Evolutionary conservation across 2,329 filamentous ascomycete genomes (phyloP), one percentile per base, ranked within the genome.

Genomic region (Fusarium pseudograminearum): DNA sequence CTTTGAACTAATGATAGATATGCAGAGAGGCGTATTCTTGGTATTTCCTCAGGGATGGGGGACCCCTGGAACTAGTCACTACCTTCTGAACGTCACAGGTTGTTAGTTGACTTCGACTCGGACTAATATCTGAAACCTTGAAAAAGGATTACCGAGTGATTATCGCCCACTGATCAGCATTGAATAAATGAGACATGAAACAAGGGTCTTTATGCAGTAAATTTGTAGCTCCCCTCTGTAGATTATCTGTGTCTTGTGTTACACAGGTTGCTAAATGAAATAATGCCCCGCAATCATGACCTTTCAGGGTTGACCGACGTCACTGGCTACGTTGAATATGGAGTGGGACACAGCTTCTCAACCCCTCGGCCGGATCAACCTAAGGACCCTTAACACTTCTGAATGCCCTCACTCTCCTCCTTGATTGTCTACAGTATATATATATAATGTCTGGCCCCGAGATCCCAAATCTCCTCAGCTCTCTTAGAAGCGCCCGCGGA

Each of bases 381-480:
- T 52, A 36, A 36, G 41, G 52, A 41, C 18, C 34, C 36, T 16
- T 44, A 28, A 30, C 34, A 51, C 56, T 40, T 50, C 51, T 30
- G 54, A 54, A 61, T 56, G 50, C 34, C 47, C 44, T 63, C 57
- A 54, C 12, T 54, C 33, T 30, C 9, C 42, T 16, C 15, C 16
- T 18, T 15, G 6, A 18, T 9, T 22, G 28, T 46, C 28, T 46
- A 16, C 28, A 50, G 36, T 20, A 48, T 28, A 28, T 20, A 48
- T 42, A 55, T 24, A 51, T 36, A 52, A 94, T 94, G 91, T 87
- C 91, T 47, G 87, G 90, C 31, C 83, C 89, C 41, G 87, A 90
- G 26, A 97, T 97, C 46, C 93, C 94, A 4, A 95, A 97, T 75
- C 86, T 97, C 34, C 88, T 82, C 77, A 55, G 46, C 52, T 92